Evolutionary conservation across 1,284 basidiomycete species (phyloP).

Genomic region (Phellinidium pouzarii): DNA sequence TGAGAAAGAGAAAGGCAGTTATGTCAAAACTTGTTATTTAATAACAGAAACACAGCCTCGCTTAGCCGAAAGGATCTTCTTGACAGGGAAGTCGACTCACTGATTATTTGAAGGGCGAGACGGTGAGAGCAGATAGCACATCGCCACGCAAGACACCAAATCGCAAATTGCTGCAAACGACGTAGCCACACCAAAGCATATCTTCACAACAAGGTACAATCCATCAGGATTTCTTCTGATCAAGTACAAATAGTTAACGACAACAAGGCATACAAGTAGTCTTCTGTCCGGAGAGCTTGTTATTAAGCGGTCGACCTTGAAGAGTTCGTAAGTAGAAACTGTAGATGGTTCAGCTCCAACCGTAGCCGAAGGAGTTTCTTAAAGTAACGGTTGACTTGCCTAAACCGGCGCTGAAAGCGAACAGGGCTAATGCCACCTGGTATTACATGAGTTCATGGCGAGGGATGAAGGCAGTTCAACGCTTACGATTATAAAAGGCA

Average conservation of each 20-base stretch:
- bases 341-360: not conserved
- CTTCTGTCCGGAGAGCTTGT: not conserved
- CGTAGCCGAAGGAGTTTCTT: not conserved
- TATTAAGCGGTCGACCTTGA: constrained; percentile 1
- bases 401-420: constrained; percentile 3
- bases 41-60: not conserved
- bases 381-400: not conserved
- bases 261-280: not conserved
- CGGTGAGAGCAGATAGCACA: constrained; percentile 8
- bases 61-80: not conserved
- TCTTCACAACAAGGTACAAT: not conserved
- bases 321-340: constrained; percentile 4
- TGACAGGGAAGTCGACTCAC: no score
- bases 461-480: not conserved
- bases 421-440: not conserved
- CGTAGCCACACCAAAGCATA: not conserved
- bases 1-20: constrained; percentile 8
- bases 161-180: constrained; percentile 11
- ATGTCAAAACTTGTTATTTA: constrained; percentile 6
- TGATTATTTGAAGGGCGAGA: constrained; percentile 2
- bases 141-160: constrained; percentile 5
- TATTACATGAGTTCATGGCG: not conserved
- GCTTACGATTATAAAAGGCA: constrained; percentile 8
- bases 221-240: no score
- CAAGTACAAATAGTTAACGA: no score